Evolutionary conservation across 495 filamentous ascomycete species (phyloP), one percentile per base, ranked within the genome.

Genomic region (Hypoxylon fragiforme): DNA sequence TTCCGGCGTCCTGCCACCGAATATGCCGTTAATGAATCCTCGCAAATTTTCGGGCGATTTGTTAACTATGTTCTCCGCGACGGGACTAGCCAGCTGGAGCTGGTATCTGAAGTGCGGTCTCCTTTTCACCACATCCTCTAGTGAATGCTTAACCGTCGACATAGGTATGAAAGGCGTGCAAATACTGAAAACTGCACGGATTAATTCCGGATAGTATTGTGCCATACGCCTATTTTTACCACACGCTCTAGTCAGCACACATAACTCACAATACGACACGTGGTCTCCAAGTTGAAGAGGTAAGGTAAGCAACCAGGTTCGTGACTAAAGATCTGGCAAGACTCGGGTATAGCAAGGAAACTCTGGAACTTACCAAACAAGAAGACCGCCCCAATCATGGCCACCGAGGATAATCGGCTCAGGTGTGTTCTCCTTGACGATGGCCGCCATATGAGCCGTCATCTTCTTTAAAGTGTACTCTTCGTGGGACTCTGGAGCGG

Each of bases 61-160:
- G 6, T 78, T 75, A 16, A 92, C 62, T 4, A 70, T 65, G 20
- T 70, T 71, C 63, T 92, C 88, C 14, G 92, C 73, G 8, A 86
- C 82, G 0, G 80, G 79, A 19, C 83, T 79, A 0, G 73, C 77
- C 24, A 97, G 80, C 28, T 91, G 89, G 30, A 95, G 59, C 73
- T 97, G 92, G 67, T 97, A 97, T 14, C 60, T 75, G 64, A 90
- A 90, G 57, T 88, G 84, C n/a, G 90, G 90, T 31, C 86, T 50
- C 9, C 59, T 78, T 7, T 70, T 63, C 3, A 87, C 80, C 2
- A 90, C 53, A 2, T 81, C 52, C 42, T 85, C 77, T 0, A 84
- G 57, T 0, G 81, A 63, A 3, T 77, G 13, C 50, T 76, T 86
- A 24, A 67, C 59, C 37, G 73, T 68, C 1, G 58, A 48, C 0